Evolutionary conservation across 192 early-diverging fungal genomes (phyloP).

Genomic region (Entophlyctis luteolus): DNA sequence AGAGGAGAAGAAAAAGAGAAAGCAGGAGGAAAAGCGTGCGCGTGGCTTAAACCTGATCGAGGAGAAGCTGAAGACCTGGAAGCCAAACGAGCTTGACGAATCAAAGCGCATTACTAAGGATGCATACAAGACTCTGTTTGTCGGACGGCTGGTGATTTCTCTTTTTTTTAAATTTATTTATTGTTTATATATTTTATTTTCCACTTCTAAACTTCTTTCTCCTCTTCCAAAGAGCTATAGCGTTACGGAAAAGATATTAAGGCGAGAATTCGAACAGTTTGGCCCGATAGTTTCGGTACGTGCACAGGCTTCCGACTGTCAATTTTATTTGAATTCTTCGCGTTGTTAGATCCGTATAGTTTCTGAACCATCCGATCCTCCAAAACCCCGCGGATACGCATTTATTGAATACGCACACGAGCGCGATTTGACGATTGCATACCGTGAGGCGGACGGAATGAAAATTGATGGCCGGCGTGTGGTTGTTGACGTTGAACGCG

Average conservation of each 20-base stretch:
- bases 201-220: not conserved
- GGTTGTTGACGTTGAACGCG: conserved; percentile 92
- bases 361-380: conserved; percentile 37
- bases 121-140: conserved; percentile 90
- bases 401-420: conserved; percentile 94
- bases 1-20: conserved; percentile 62
- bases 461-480: conserved; percentile 80
- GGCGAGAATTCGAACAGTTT: conserved; percentile 72
- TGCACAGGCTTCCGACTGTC: not conserved
- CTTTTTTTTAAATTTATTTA: not conserved
- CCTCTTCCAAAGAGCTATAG: conserved; percentile 52
- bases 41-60: too few relatives aligned
- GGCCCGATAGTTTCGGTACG: conserved; percentile 74
- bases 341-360: conserved; percentile 64
- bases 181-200: not conserved
- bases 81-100: conserved; percentile 67
- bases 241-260: conserved; percentile 72
- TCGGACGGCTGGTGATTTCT: conserved; percentile 66
- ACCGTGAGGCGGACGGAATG: conserved; percentile 82
- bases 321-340: not conserved
- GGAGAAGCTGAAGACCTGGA: conserved; percentile 56
- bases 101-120: conserved; percentile 75
- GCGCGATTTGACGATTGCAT: conserved; percentile 74
- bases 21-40: conserved; percentile 59
- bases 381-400: conserved; percentile 82